Conservation (phyloP, 2,329 filamentous ascomycete genomes). For the Westerdykella aurantiaca region DNA sequence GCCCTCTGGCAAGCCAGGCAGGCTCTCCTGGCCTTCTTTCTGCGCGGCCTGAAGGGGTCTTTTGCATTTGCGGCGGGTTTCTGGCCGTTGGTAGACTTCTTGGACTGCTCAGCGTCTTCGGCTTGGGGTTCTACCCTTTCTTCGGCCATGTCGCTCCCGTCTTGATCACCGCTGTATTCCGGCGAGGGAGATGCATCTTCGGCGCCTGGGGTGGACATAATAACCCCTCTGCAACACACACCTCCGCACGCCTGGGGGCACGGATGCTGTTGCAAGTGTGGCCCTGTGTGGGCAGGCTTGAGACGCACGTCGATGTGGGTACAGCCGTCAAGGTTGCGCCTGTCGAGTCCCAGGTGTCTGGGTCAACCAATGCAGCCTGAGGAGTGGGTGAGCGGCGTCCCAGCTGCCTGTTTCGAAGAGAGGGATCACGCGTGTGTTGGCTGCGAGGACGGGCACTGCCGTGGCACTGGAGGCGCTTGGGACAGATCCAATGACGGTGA, state of each 20-base stretch:
- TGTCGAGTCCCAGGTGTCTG: constrained; percentile 29
- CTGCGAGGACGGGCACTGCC: constrained; percentile 31
- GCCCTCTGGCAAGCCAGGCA: constrained; percentile 97
- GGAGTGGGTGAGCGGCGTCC: constrained; percentile 31
- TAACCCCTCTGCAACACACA: constrained; percentile 33
- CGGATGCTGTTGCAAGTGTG: constrained; percentile 33
- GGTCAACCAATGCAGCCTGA: constrained; percentile 34
- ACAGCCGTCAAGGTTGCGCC: constrained; percentile 36
- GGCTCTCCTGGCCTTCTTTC: constrained; percentile 93
- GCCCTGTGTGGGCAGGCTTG: constrained; percentile 19
- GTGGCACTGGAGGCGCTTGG: constrained; percentile 22
- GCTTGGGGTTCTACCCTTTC: constrained; percentile 36
- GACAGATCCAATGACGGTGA: constrained; percentile 21
- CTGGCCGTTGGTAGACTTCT: constrained; percentile 29
- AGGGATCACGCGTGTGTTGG: constrained; percentile 39
- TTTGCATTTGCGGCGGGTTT: constrained; percentile 56
- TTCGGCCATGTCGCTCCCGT: constrained; percentile 42
- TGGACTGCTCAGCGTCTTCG: constrained; percentile 30
- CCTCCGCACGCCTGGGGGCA: constrained; percentile 21
- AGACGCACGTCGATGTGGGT: constrained; percentile 39
- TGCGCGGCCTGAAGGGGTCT: constrained; percentile 78
- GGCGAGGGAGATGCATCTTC: constrained; percentile 45
- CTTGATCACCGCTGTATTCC: constrained; percentile 41
- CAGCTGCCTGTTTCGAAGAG: constrained; percentile 38
- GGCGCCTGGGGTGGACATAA: constrained; percentile 46